These are phyloP conservation scores for Pilasporangium apinafurcum DNA, from an alignment of 352 stramenopile species.

Conservation along the genomic window DNA sequence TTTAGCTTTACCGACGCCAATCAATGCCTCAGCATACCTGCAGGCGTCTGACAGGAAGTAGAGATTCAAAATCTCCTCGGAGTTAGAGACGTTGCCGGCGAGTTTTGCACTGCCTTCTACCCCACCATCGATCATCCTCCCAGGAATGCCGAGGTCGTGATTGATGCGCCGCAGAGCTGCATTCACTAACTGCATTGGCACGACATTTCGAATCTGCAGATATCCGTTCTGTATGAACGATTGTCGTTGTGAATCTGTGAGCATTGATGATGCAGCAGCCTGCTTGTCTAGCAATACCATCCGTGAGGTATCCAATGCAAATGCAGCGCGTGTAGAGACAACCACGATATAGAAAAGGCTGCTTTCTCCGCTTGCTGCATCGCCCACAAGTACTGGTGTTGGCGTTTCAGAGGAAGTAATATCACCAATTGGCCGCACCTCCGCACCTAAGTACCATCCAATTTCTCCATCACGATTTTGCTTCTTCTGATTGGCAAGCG, in stretches of 20 bases:
- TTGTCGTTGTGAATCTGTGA: slow-evolving; percentile 52
- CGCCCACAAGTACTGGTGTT: slow-evolving; percentile 32
- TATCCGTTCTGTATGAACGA: slow-evolving; percentile 74
- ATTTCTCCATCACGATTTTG: slow-evolving; percentile 22
- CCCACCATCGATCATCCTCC: slow-evolving; percentile 63
- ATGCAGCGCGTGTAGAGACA: slow-evolving; percentile 38
- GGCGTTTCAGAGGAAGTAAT: not conserved
- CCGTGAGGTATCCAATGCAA: slow-evolving; percentile 30
- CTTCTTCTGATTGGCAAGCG: slow-evolving; percentile 68
- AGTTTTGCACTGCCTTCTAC: slow-evolving; percentile 69
- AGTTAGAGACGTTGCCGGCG: slow-evolving; percentile 66
- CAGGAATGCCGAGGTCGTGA: slow-evolving; percentile 64
- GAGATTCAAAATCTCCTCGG: slow-evolving; percentile 47
- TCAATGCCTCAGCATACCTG: slow-evolving; percentile 57
- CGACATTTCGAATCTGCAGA: slow-evolving; percentile 53
- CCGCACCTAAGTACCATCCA: slow-evolving; percentile 59
- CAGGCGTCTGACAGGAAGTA: slow-evolving; percentile 40
- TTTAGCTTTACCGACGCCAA: slow-evolving; percentile 36
- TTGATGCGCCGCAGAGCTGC: slow-evolving; percentile 59
- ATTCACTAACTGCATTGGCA: slow-evolving; percentile 50
- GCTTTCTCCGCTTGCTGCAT: slow-evolving; percentile 26
- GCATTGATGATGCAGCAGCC: slow-evolving; percentile 11
- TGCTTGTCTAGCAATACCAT: slow-evolving; percentile 19
- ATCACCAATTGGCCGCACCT: not conserved
- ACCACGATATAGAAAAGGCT: slow-evolving; percentile 46